Percentiles rank a stretch among this genome's conserved stretches.
Evolutionary conservation across 148 eudicot species (phyloP).

Genomic region (Euryodendron excelsum): DNA sequence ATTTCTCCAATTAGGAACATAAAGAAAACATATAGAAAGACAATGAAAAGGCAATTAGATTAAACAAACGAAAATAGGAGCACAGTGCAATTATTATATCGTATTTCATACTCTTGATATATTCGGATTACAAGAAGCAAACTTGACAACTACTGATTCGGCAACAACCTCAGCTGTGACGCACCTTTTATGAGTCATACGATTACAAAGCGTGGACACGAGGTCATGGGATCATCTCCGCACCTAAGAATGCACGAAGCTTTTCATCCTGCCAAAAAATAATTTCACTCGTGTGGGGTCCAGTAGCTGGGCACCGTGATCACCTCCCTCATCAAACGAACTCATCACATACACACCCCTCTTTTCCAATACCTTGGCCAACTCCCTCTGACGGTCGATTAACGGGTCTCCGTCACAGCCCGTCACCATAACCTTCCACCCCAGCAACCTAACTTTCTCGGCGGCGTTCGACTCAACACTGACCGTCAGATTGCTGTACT

Average conservation of each 20-base stretch:
- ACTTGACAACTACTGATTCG: too few relatives aligned
- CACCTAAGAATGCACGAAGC: not conserved
- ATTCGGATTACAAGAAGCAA: too few relatives aligned
- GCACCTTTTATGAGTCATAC: too few relatives aligned
- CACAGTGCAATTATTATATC: too few relatives aligned
- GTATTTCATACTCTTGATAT: too few relatives aligned
- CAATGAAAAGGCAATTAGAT: too few relatives aligned
- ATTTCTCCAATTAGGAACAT: too few relatives aligned
- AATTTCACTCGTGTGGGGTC: constrained; percentile 7
- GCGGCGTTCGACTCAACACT: constrained; percentile 27
- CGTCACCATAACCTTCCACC: constrained; percentile 35
- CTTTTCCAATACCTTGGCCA: constrained; percentile 30
- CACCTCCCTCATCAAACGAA: constrained; percentile 29
- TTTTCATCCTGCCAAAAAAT: not conserved
- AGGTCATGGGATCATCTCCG: too few relatives aligned
- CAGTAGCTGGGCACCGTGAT: constrained; percentile 36
- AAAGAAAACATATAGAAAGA: too few relatives aligned
- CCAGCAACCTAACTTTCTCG: constrained; percentile 24
- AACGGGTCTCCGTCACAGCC: constrained; percentile 44
- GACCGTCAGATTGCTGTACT: constrained; percentile 37
- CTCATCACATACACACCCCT: constrained; percentile 29
- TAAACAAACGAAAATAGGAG: too few relatives aligned
- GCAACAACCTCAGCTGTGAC: too few relatives aligned
- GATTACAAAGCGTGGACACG: too few relatives aligned
- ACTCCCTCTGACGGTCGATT: constrained; percentile 34